Evolutionary conservation across 257 asterid genomes (phyloP), one percentile per base, ranked within the genome.

Genomic region (Phtheirospermum japonicum): DNA sequence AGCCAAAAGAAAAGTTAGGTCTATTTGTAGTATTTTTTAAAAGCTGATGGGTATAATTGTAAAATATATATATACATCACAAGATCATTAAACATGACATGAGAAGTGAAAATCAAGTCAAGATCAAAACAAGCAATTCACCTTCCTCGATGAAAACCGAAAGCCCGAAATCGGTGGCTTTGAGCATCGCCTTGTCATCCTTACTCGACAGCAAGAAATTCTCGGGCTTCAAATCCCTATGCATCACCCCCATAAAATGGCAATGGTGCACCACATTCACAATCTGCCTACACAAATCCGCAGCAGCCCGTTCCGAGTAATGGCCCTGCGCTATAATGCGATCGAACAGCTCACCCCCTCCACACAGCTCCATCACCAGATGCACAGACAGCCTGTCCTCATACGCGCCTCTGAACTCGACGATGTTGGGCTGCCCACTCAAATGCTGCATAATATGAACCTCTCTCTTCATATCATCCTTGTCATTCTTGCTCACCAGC

Each of bases 141-240:
- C 96, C 96, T 82, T 88, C 90, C 65, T 88, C 96, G 46, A 88
- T 83, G 74, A 85, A 88, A 26, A 88, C 96, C 59, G 93, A 83
- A 66, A 88, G 95, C 57, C 96, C 96, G 61, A 88, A 88, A 77
- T 85, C 96, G 36, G 95, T 88, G 0, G 95, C 93, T 56, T 88
- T 88, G 6, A 88, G 57, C 87, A 77, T 88, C 6, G 88, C 87
- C 59, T 76, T 81, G 8, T 79, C 84, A 36, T 79, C 82, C 85
- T 88, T 85, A 55, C 83, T 85, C 7, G 90, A 79, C 12, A 88
- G 82, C 79, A 88, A 82, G 84, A 88, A 88, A 71, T 88, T 88
- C 84, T 88, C 96, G 0, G 96, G 96, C 78, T 88, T 88, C 45
- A 88, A 90, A 83, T 88, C 96, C 77, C 96, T 82, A 74, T 88